These are phyloP conservation scores for Atkinsonella texensis DNA, from an alignment of 2,329 filamentous ascomycete genomes.

Conservation along the genomic window DNA sequence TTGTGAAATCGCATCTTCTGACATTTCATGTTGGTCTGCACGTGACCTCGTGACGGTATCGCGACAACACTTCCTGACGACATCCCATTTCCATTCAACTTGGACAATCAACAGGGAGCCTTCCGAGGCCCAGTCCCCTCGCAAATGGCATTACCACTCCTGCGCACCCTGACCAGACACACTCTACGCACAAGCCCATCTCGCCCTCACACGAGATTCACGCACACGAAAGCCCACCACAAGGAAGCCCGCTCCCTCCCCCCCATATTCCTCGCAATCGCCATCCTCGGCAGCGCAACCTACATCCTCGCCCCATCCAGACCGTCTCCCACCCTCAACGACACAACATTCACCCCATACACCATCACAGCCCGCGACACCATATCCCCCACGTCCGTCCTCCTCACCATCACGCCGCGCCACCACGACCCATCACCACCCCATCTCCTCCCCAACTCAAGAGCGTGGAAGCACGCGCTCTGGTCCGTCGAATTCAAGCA, in stretches of 20 bases:
- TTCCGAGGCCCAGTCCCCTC: neutral
- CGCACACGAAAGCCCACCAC: neutral
- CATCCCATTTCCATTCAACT: neutral
- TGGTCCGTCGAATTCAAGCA: constrained; percentile 93
- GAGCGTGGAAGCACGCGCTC: constrained; percentile 40
- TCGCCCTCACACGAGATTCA: neutral
- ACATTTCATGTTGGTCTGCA: neutral
- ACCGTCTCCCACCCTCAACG: constrained; percentile 34
- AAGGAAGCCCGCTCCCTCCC: constrained; percentile 19
- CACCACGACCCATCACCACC: constrained; percentile 16
- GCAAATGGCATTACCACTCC: neutral
- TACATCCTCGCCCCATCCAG: constrained; percentile 15
- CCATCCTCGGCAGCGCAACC: constrained; percentile 15
- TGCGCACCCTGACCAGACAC: neutral
- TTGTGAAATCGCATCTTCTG: neutral
- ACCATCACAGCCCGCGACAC: constrained; percentile 47
- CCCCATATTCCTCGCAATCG: constrained; percentile 11
- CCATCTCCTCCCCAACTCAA: constrained; percentile 14
- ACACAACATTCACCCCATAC: constrained; percentile 52
- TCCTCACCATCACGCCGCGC: constrained; percentile 50
- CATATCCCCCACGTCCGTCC: constrained; percentile 55
- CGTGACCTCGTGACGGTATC: constrained; percentile 3
- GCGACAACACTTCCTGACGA: neutral
- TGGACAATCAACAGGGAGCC: no score
- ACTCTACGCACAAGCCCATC: neutral